Evolutionary conservation across 2,329 filamentous ascomycete genomes (phyloP).

Genomic region (Trichoderma breve): DNA sequence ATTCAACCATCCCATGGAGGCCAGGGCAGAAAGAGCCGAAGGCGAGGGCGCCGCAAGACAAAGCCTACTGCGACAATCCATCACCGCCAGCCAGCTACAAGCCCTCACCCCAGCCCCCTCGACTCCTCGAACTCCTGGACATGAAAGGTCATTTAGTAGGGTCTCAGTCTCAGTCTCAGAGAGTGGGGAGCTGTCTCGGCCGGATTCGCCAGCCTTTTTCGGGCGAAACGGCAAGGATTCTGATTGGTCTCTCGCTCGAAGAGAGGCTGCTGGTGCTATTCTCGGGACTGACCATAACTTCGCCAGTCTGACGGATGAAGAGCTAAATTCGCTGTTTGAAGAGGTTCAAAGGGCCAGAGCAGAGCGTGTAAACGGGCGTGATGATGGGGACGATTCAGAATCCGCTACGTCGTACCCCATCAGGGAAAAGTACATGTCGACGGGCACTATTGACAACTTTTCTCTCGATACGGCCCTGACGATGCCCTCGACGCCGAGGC

Average conservation of each 20-base stretch:
- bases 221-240: conserved; percentile 69
- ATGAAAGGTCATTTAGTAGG: conserved; percentile 79
- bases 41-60: conserved; percentile 49
- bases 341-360: conserved; percentile 88
- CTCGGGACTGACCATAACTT: conserved; percentile 91
- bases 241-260: conserved; percentile 90
- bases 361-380: conserved; percentile 64
- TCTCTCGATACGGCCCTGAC: conserved; percentile 92
- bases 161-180: conserved; percentile 84
- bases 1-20: conserved; percentile 97
- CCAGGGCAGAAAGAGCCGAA: conserved; percentile 85
- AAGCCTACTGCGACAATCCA: conserved; percentile 81
- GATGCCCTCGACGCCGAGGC: conserved; percentile 86
- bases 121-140: conserved; percentile 55
- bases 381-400: conserved; percentile 85
- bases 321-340: conserved; percentile 89
- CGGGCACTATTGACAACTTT: conserved; percentile 91
- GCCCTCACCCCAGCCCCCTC: conserved; percentile 45
- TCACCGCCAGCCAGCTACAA: conserved; percentile 61
- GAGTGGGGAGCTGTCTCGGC: conserved; percentile 66
- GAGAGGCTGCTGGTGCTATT: conserved; percentile 89
- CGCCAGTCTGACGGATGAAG: conserved; percentile 84
- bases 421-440: conserved; percentile 93
- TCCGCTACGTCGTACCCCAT: conserved; percentile 84
- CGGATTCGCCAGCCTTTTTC: conserved; percentile 74